Evolutionary conservation across 2,329 filamentous ascomycete genomes (phyloP), one percentile per base, ranked within the genome.

Genomic region (Alternaria conjuncta): DNA sequence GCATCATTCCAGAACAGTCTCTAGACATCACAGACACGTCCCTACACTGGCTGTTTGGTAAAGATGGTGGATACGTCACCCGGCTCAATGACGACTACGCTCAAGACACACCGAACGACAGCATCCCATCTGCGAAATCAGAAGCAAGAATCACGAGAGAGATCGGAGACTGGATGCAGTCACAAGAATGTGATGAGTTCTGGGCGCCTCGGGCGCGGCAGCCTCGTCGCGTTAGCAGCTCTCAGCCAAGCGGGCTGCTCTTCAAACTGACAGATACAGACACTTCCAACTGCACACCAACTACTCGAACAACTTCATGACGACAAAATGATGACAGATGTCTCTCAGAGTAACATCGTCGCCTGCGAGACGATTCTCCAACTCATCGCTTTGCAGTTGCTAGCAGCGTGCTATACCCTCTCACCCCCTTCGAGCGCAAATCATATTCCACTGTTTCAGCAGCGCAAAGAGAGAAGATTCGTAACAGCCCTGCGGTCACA

Each of bases 381-480:
- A 6, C 56, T 67, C 10, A 70, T 75, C 47, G 73, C 71, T 4
- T 49, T 75, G 3, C 69, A 74, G 30, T 49, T 76, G 10, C 59
- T 76, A 6, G 69, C 73, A 10, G 73, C 71, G 23, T 76, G 71
- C 58, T 74, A 67, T 46, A 76, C 72, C 6, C 10, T 62, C 12
- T 55, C 67, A 12, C 68, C 61, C 9, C 51, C 61, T 2, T 63
- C 66, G 1, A 68, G 62, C 26, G 66, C 63, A 11, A 55, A 55
- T 15, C 58, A 54, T 43, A 28, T 71, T 8, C 65, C 68, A 4
- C 21, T 72, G 4, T 65, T 60, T 13, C 59, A 63, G 25, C 67
- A 67, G 23, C 59, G 54, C 45, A 64, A 26, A 20, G 44, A 32
- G 12, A 46, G 44, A 20, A 54, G n/a, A 25, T 20, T 61, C 5